Base-by-base conservation (phyloP, 2,329 filamentous ascomycete species). In the Aspergillus tanneri region DNA sequence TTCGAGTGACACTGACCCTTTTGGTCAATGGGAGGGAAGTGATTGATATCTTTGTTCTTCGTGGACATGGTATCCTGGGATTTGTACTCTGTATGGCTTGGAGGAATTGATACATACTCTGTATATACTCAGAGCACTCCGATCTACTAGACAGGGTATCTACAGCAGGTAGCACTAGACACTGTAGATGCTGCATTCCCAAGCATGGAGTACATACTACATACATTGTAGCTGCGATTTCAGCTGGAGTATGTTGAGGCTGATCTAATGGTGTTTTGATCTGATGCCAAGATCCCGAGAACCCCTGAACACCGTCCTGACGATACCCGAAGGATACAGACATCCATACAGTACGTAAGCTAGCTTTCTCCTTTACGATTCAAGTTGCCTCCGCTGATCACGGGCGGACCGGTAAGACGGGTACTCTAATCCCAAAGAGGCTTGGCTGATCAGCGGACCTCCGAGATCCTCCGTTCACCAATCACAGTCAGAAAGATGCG, bases 321-420 rank as follows among this genome's bases (percentile, higher is more conserved):
- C 14, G 6, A 38, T 38, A 22, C 36, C n/a, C 10, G n/a, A 28
- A 8, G n/a, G n/a, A 28, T 28, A 28, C 25, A 28, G 8, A 28
- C n/a, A 28, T n/a, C 25, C 25, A 28, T 28, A 28, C 25, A 28
- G n/a, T 28, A 7, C 25, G n/a, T 28, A 28, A n/a, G n/a, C n/a
- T n/a, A n/a, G n/a, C n/a, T n/a, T n/a, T n/a, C n/a, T n/a, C n/a
- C n/a, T n/a, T n/a, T 36, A 21, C 16, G 21, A 41, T 35, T 22
- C 24, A 43, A 41, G 35, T 43, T 39, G 14, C 14, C 30, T 47
- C 34, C 30, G 48, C 46, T 35, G 56, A 58, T 57, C 54, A 53
- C 50, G 54, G 52, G 45, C 48, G 54, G 52, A 55, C 49, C 52
- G 52, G 49, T 28, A 54, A 44, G 50, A 53, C 55, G 56, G 56